Evolutionary conservation across 805 yeast species (phyloP).

Genomic region (Geotrichum ghanense): DNA sequence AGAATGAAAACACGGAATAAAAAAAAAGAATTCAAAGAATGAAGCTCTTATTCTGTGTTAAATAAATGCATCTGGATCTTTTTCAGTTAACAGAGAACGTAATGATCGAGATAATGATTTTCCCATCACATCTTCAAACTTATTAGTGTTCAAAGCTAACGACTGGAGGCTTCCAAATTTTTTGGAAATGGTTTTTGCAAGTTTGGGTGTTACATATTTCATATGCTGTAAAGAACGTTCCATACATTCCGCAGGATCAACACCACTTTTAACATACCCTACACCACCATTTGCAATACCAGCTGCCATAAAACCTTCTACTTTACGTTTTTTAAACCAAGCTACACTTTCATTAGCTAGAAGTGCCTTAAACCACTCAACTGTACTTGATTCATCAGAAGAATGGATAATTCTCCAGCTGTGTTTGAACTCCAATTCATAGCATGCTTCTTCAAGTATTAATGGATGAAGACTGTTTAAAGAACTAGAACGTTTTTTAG

Average conservation of each 20-base stretch:
- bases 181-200: constrained; percentile 8
- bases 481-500: not conserved
- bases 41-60: no score
- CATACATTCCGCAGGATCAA: constrained; percentile 8
- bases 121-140: not conserved
- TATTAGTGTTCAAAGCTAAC: not conserved
- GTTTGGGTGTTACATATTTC: constrained; percentile 15
- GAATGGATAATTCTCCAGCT: constrained; percentile 9
- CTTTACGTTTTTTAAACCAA: constrained; percentile 7
- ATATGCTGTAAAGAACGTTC: constrained; percentile 9
- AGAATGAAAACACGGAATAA: no score
- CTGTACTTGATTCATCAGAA: constrained; percentile 6
- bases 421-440: constrained; percentile 7
- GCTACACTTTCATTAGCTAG: constrained; percentile 8
- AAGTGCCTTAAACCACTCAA: constrained; percentile 12
- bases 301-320: not conserved
- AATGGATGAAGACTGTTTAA: not conserved
- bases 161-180: constrained; percentile 8
- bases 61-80: not conserved
- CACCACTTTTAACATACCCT: constrained; percentile 11
- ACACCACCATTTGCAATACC: constrained; percentile 5
- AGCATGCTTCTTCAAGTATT: not conserved
- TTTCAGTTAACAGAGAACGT: not conserved
- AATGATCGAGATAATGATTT: not conserved
- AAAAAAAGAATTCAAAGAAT: no score